Evolutionary conservation across 2,329 filamentous ascomycete species (phyloP).

Genomic region (Fusarium sp.): DNA sequence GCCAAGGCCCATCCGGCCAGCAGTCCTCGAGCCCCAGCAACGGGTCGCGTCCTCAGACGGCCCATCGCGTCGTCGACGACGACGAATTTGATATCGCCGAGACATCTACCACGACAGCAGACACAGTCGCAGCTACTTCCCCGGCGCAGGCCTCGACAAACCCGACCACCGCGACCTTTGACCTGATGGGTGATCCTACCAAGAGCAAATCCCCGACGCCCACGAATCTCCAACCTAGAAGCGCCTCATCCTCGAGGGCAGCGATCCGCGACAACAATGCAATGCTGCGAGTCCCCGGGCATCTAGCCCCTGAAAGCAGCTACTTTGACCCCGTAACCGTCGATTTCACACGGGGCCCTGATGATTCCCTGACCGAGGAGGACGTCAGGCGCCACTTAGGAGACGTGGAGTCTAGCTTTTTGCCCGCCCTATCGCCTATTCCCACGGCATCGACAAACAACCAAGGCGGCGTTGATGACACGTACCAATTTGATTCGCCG

Average conservation of each 20-base stretch:
- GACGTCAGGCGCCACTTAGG: conserved; percentile 68
- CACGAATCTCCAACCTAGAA: conserved; percentile 2
- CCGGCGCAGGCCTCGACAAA: conserved; percentile 12
- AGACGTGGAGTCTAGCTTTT: conserved; percentile 75
- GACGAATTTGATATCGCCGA: conserved; percentile 20
- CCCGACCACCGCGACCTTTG: conserved; percentile 22
- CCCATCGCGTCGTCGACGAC: conserved; percentile 37
- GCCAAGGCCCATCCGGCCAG: conserved; percentile 31
- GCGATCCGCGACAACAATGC: conserved; percentile 25
- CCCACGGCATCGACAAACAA: conserved; percentile 56
- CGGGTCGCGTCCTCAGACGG: conserved; percentile 42
- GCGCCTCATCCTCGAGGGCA: conserved; percentile 16
- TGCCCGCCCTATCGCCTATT: conserved; percentile 69
- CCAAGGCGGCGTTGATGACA: conserved; percentile 62
- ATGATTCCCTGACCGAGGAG: conserved; percentile 65
- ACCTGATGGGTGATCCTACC: conserved; percentile 32
- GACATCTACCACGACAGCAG: conserved; percentile 32
- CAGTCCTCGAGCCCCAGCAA: conserved; percentile 33
- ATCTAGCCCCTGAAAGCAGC: conserved; percentile 52
- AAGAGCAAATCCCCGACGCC: conserved; percentile 17
- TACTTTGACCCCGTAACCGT: conserved; percentile 56
- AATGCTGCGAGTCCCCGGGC: conserved; percentile 31
- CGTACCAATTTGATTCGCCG: conserved; percentile 67
- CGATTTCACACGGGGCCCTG: conserved; percentile 48
- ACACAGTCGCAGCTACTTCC: conserved; percentile 28